Percentiles rank a stretch among this genome's conserved stretches.
These are phyloP conservation scores for Apiospora saccharicola DNA, from an alignment of 2,329 filamentous ascomycete genomes.

Conservation along the genomic window DNA sequence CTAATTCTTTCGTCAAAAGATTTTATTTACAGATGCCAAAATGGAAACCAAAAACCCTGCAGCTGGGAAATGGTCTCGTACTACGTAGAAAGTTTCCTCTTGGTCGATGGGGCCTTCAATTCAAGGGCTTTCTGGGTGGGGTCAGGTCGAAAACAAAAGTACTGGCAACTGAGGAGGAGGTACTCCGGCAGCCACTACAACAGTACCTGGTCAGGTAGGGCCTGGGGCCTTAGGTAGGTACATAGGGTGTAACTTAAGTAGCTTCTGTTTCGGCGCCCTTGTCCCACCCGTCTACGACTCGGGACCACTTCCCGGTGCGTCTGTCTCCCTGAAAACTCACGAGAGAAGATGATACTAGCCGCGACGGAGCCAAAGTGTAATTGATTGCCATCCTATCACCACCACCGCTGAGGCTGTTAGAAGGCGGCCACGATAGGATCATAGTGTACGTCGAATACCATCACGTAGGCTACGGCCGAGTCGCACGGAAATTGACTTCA, in stretches of 20 bases:
- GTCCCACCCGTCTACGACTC: slow-evolving; percentile 4
- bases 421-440: slow-evolving; percentile 1
- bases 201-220: slow-evolving; percentile 9
- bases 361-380: slow-evolving; percentile 2
- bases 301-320: slow-evolving; percentile 17
- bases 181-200: not conserved
- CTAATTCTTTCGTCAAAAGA: not conserved
- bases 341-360: slow-evolving; percentile 10
- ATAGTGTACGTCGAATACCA: too few relatives aligned
- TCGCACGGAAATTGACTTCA: not conserved
- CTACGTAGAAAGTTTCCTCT: slow-evolving; percentile 18
- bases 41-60: not conserved
- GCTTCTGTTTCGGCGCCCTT: not conserved
- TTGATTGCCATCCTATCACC: not conserved
- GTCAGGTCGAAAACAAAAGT: not conserved
- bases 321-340: not conserved
- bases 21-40: not conserved
- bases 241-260: not conserved
- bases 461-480: not conserved
- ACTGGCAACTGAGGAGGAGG: not conserved
- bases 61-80: slow-evolving; percentile 10
- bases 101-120: slow-evolving; percentile 15
- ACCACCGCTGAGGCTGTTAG: not conserved
- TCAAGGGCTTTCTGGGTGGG: not conserved
- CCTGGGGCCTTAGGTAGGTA: not conserved